phyloP scores from a whole-genome alignment of 169 alveolate genomes.

The Eimeria brunetti region DNA sequence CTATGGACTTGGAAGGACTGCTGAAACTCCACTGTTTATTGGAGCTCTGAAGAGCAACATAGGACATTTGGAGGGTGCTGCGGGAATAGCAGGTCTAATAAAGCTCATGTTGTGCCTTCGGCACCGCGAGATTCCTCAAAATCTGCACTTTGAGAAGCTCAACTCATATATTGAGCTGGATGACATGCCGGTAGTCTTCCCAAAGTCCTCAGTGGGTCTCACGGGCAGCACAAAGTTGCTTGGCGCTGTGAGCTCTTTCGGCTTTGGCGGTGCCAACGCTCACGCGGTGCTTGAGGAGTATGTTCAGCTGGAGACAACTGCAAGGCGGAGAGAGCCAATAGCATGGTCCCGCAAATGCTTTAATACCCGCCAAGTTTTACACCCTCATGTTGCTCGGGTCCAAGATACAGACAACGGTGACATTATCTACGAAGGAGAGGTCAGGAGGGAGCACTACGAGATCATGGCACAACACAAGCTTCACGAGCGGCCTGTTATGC shows the following conservation, averaged over 20 bases:
- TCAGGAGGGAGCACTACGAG: slow-evolving; percentile 61
- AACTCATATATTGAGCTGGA: slow-evolving; percentile 83
- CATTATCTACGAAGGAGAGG: slow-evolving; percentile 47
- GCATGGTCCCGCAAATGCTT: slow-evolving; percentile 51
- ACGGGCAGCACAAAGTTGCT: slow-evolving; percentile 60
- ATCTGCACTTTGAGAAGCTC: slow-evolving; percentile 83
- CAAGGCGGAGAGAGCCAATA: slow-evolving; percentile 46
- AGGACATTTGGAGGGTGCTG: slow-evolving; percentile 87
- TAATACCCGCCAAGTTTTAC: slow-evolving; percentile 39
- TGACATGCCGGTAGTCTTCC: slow-evolving; percentile 78
- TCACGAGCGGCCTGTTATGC: slow-evolving; percentile 82
- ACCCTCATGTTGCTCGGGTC: slow-evolving; percentile 63
- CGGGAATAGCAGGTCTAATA: slow-evolving; percentile 86
- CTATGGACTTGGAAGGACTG: slow-evolving; percentile 48
- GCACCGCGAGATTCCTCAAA: slow-evolving; percentile 83
- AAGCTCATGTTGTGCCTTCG: slow-evolving; percentile 84
- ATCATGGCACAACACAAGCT: slow-evolving; percentile 84
- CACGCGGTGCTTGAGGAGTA: slow-evolving; percentile 82
- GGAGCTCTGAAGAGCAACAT: slow-evolving; percentile 87
- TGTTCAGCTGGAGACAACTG: slow-evolving; percentile 55
- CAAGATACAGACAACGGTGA: slow-evolving; percentile 14
- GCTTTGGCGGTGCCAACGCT: slow-evolving; percentile 87
- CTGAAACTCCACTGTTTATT: slow-evolving; percentile 78
- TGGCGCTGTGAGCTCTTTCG: slow-evolving; percentile 86
- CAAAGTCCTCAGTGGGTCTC: slow-evolving; percentile 52